These are phyloP conservation scores for Huntiella bhutanensis DNA, from an alignment of 2,329 filamentous ascomycete species.

Conservation along the genomic window DNA sequence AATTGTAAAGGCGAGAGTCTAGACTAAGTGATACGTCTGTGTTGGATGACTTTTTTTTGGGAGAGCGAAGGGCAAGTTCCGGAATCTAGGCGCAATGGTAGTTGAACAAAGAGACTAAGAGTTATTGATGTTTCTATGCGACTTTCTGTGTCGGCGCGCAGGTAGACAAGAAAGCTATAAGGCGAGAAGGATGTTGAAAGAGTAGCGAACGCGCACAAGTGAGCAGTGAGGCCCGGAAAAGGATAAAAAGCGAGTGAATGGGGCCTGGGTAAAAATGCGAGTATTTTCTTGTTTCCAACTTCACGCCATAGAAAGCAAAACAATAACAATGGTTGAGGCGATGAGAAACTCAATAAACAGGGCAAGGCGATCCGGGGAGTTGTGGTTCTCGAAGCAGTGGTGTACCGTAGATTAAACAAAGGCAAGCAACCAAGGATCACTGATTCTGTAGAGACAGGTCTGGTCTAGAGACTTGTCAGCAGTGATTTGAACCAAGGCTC, in stretches of 20 bases:
- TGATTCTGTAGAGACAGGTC: too few species aligned
- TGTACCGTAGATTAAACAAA: background rate
- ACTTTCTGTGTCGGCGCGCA: too few species aligned
- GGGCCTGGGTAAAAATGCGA: too few species aligned
- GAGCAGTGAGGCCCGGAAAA: background rate
- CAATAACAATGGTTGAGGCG: background rate
- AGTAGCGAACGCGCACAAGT: background rate
- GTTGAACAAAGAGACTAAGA: too few species aligned
- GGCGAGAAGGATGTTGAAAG: background rate
- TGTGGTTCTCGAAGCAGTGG: too few species aligned
- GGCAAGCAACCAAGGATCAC: background rate
- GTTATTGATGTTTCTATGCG: too few species aligned
- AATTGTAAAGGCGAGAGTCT: background rate
- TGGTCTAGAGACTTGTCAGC: background rate
- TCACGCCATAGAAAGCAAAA: too few species aligned
- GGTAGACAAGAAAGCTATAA: background rate
- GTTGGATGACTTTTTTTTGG: background rate
- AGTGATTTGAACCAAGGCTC: background rate
- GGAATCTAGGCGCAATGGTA: too few species aligned
- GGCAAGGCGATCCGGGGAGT: too few species aligned
- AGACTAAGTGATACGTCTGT: background rate
- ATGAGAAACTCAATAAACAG: background rate
- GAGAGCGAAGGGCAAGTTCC: too few species aligned
- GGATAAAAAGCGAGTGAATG: background rate
- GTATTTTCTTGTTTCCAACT: too few species aligned